Evolutionary conservation across 371 early-diverging fungal genomes (phyloP).

Genomic region (Sporodiniella umbellata): DNA sequence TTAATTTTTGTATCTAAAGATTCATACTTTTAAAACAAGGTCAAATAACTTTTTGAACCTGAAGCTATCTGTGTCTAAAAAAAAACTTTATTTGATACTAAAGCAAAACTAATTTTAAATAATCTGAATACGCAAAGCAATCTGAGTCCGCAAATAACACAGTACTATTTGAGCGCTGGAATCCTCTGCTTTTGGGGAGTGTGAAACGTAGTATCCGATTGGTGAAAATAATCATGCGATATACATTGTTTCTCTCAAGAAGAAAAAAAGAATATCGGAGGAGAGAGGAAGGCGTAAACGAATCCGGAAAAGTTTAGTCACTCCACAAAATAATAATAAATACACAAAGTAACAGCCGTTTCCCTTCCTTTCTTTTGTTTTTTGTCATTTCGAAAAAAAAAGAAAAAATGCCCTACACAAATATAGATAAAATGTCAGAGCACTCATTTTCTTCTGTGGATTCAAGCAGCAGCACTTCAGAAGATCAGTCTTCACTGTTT

Average conservation of each 20-base stretch:
- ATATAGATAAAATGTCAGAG: slow-evolving; percentile 13
- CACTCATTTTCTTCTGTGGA: slow-evolving; percentile 18
- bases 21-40: too few species aligned
- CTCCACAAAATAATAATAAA: not conserved
- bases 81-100: too few species aligned
- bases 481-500: slow-evolving; percentile 4
- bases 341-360: not conserved
- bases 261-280: too few species aligned
- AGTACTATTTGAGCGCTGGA: too few species aligned
- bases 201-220: slow-evolving; percentile 10
- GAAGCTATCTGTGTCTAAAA: too few species aligned
- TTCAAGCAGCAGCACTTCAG: slow-evolving; percentile 1
- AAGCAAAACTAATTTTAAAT: too few species aligned
- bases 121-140: too few species aligned
- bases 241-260: slow-evolving; percentile 2
- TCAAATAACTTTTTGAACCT: too few species aligned
- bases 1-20: too few species aligned
- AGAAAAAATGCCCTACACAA: slow-evolving; percentile 13
- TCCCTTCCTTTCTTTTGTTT: not conserved
- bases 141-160: too few species aligned
- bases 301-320: not conserved
- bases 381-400: too few species aligned
- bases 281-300: too few species aligned
- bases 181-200: not conserved
- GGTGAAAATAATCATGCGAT: slow-evolving; percentile 26